phyloP scores from a whole-genome alignment of 108 stramenopile genomes.

The Nitzschia palea region DNA sequence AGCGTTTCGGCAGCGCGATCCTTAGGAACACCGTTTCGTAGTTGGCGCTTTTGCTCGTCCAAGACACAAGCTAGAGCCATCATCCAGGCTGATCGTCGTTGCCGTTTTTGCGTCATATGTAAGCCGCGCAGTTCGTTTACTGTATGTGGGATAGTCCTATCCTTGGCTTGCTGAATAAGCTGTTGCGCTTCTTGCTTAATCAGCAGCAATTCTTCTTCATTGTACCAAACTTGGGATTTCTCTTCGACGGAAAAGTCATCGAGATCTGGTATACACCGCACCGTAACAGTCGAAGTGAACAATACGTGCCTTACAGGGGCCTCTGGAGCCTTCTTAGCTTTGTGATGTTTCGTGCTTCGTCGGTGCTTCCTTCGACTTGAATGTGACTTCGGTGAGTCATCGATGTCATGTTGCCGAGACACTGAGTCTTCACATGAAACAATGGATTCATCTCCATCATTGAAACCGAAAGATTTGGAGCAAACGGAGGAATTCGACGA shows the following conservation, averaged over 20 bases:
- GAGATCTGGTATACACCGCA: neutral
- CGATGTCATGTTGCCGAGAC: too few species aligned
- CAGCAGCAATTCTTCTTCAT: neutral
- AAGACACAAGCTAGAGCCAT: neutral
- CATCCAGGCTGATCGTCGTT: neutral
- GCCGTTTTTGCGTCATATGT: neutral
- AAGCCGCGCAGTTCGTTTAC: neutral
- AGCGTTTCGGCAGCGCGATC: neutral
- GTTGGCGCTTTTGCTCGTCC: neutral
- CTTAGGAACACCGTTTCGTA: neutral
- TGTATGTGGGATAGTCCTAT: neutral
- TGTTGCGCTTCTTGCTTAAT: conserved; percentile 4
- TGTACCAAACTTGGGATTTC: neutral
- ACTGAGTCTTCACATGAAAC: neutral
- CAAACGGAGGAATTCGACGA: conserved; percentile 5
- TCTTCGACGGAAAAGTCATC: neutral
- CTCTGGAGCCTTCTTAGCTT: too few species aligned
- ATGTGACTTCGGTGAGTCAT: too few species aligned
- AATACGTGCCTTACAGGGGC: neutral
- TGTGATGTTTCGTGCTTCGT: too few species aligned
- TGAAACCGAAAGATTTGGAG: conserved; percentile 2
- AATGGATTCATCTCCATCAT: conserved; percentile 2
- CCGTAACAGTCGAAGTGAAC: neutral
- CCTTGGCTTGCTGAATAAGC: neutral
- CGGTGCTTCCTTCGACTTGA: too few species aligned